phyloP scores from a whole-genome alignment of 768 basidiomycete species.

The Infundibulicybe gibba region DNA sequence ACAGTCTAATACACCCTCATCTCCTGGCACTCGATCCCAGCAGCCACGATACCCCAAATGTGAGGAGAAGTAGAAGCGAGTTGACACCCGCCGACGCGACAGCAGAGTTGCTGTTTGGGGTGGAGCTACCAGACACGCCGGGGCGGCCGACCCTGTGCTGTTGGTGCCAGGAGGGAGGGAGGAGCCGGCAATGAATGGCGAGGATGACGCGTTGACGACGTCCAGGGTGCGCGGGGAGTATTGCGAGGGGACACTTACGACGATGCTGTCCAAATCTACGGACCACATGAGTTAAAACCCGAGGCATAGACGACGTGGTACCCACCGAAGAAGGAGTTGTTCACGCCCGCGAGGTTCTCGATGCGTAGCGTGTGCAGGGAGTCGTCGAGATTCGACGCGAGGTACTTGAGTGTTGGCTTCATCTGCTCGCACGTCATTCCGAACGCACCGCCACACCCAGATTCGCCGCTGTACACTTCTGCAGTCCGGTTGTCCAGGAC shows the following conservation, averaged over 20 bases:
- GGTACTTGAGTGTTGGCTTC: constrained; percentile 36
- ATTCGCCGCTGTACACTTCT: constrained; percentile 32
- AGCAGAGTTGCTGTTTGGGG: no score
- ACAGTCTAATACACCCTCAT: no score
- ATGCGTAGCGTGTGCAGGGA: constrained; percentile 34
- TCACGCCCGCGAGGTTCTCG: constrained; percentile 36
- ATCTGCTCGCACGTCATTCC: constrained; percentile 43
- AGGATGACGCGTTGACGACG: no score
- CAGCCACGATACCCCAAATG: no score
- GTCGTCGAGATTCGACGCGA: constrained; percentile 37
- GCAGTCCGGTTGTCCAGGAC: constrained; percentile 30
- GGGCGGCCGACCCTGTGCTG: no score
- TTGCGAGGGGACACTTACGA: constrained; percentile 35
- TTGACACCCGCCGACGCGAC: no score
- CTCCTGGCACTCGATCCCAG: no score
- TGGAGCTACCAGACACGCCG: no score
- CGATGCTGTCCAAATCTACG: constrained; percentile 41
- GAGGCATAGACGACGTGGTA: not conserved
- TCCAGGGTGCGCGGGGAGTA: constrained; percentile 27
- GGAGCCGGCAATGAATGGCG: no score
- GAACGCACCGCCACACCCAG: constrained; percentile 44
- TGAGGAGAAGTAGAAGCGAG: no score
- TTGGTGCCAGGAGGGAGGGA: no score
- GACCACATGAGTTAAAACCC: not conserved
- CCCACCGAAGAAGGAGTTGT: constrained; percentile 41